Conservation (phyloP, 345 rosid species). For the Sapria himalayana region DNA sequence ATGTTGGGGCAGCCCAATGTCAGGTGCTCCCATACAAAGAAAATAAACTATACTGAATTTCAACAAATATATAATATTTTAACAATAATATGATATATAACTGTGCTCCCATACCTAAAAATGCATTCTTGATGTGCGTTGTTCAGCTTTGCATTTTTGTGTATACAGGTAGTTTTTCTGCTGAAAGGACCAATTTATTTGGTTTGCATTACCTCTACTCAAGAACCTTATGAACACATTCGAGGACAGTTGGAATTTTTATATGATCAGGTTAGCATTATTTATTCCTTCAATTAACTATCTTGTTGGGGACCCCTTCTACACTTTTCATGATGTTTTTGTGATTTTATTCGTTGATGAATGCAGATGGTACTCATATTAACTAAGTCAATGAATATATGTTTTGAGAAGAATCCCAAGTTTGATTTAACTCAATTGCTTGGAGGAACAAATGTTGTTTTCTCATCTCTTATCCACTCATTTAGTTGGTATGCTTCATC, state of each 20-base stretch:
- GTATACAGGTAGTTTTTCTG: conserved; percentile 71
- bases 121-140: too few species aligned
- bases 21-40: too few species aligned
- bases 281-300: too few species aligned
- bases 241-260: conserved; percentile 83
- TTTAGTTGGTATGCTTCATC: conserved; percentile 79
- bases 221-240: conserved; percentile 76
- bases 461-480: conserved; percentile 92
- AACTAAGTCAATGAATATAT: conserved; percentile 83
- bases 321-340: too few species aligned
- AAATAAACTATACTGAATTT: too few species aligned
- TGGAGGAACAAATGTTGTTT: conserved; percentile 95
- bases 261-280: conserved; percentile 99
- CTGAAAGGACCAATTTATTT: conserved; percentile 95
- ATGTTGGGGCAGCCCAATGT: too few species aligned
- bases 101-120: too few species aligned
- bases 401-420: conserved; percentile 92
- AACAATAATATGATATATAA: too few species aligned
- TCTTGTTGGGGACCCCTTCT: too few species aligned
- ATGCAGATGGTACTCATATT: conserved; percentile 93
- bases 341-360: too few species aligned
- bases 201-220: conserved; percentile 95
- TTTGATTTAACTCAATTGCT: conserved; percentile 97
- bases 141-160: conserved; percentile 2
- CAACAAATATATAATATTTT: too few species aligned